These are phyloP conservation scores for Ceratocystis eucalypticola DNA, from an alignment of 2,329 filamentous ascomycete genomes.

Conservation along the genomic window DNA sequence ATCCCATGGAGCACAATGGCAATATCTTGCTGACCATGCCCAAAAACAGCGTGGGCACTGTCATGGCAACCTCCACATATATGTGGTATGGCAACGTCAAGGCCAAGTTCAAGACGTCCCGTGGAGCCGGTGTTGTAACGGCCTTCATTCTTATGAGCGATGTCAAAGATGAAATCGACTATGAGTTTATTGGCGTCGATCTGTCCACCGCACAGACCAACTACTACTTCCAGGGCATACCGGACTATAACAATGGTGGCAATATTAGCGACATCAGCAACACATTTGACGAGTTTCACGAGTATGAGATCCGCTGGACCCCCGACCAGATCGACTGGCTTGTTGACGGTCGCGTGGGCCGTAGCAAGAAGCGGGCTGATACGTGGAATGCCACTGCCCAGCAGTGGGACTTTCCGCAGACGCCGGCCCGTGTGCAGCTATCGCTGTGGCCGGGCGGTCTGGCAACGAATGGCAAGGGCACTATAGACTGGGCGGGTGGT, in stretches of 20 bases:
- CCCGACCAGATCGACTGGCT: slow-evolving; percentile 77
- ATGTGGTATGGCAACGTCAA: slow-evolving; percentile 96
- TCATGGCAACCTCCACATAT: slow-evolving; percentile 71
- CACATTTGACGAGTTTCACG: slow-evolving; percentile 68
- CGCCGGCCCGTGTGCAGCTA: slow-evolving; percentile 77
- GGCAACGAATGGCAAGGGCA: slow-evolving; percentile 64
- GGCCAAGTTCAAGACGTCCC: slow-evolving; percentile 70
- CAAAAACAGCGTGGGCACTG: slow-evolving; percentile 68
- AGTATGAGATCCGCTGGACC: slow-evolving; percentile 87
- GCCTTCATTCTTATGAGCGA: slow-evolving; percentile 93
- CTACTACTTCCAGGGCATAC: slow-evolving; percentile 91
- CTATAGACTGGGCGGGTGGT: slow-evolving; percentile 83
- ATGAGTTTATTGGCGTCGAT: slow-evolving; percentile 80
- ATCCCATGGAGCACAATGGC: slow-evolving; percentile 52
- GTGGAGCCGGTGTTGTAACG: slow-evolving; percentile 81
- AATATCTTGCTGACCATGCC: slow-evolving; percentile 81
- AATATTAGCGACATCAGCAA: slow-evolving; percentile 53
- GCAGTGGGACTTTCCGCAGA: slow-evolving; percentile 80
- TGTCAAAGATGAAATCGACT: slow-evolving; percentile 97
- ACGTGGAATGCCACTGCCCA: slow-evolving; percentile 79
- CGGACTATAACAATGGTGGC: slow-evolving; percentile 62
- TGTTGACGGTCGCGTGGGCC: slow-evolving; percentile 66
- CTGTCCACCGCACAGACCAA: slow-evolving; percentile 74
- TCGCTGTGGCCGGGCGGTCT: slow-evolving; percentile 93
- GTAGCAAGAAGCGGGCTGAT: slow-evolving; percentile 58